Evolutionary conservation across 257 asterid genomes (phyloP).

Genomic region (Forsythia viridissima): DNA sequence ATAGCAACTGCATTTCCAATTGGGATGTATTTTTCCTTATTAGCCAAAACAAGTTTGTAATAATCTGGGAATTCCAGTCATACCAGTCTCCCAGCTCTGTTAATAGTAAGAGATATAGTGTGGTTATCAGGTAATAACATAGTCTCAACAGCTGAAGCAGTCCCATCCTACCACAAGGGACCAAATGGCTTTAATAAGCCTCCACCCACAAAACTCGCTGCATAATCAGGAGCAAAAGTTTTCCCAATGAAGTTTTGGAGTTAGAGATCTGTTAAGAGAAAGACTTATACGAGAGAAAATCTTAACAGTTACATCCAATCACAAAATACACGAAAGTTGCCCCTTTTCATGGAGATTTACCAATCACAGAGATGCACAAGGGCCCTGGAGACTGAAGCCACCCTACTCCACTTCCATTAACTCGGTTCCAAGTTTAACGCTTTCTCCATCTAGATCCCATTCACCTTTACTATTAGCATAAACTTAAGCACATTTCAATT

Average conservation of each 20-base stretch:
- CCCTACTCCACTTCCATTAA: no score
- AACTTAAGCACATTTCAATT: no score
- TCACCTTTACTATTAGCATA: no score
- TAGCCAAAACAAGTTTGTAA: neutral
- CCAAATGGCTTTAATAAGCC: neutral
- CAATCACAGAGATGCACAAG: no score
- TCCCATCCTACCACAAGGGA: no score
- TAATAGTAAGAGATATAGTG: neutral
- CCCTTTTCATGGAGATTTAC: neutral
- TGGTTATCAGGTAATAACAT: neutral
- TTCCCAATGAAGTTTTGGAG: neutral
- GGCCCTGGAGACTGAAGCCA: no score
- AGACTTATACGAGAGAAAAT: no score
- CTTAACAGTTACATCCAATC: neutral
- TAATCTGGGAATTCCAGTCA: neutral
- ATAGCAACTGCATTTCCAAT: neutral
- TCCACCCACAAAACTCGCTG: neutral
- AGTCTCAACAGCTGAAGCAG: neutral
- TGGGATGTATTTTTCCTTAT: neutral
- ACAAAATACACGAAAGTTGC: neutral
- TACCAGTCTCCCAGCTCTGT: no score
- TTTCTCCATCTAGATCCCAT: no score
- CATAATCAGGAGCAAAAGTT: neutral
- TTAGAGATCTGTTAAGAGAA: neutral
- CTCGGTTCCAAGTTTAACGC: no score